These are phyloP conservation scores for Heteromeles arbutifolia DNA, from an alignment of 306 rosid genomes.

Conservation along the genomic window DNA sequence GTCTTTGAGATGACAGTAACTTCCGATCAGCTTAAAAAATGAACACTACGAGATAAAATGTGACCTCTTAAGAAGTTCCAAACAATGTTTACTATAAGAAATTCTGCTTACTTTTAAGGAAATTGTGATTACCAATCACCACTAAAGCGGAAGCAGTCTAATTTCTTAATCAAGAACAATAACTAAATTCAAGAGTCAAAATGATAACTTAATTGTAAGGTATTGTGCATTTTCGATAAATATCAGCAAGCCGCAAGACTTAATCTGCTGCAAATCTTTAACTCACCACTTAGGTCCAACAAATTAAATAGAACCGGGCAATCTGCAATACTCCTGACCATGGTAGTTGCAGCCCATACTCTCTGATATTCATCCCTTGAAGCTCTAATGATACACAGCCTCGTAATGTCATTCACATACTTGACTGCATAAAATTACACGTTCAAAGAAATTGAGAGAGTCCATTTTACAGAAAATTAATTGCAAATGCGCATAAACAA, in stretches of 20 bases:
- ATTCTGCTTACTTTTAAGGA: background rate
- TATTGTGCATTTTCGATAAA: background rate
- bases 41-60: background rate
- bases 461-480: background rate
- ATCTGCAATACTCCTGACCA: slow-evolving; percentile 60
- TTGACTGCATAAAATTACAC: slow-evolving; percentile 37
- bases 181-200: background rate
- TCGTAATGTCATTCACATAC: slow-evolving; percentile 76
- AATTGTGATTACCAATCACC: background rate
- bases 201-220: background rate
- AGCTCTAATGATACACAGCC: slow-evolving; percentile 59
- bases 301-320: slow-evolving; percentile 54
- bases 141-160: background rate
- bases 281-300: slow-evolving; percentile 64
- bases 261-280: background rate
- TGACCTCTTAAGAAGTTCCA: background rate
- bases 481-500: background rate
- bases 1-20: background rate
- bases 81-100: background rate
- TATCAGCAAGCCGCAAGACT: background rate
- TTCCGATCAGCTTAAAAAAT: background rate
- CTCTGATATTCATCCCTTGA: slow-evolving; percentile 69
- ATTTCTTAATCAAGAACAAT: background rate
- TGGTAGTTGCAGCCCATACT: slow-evolving; percentile 72
- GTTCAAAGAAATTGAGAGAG: background rate